Conservation (phyloP, 2,329 filamentous ascomycete species). For the Aureobasidium namibiae region DNA sequence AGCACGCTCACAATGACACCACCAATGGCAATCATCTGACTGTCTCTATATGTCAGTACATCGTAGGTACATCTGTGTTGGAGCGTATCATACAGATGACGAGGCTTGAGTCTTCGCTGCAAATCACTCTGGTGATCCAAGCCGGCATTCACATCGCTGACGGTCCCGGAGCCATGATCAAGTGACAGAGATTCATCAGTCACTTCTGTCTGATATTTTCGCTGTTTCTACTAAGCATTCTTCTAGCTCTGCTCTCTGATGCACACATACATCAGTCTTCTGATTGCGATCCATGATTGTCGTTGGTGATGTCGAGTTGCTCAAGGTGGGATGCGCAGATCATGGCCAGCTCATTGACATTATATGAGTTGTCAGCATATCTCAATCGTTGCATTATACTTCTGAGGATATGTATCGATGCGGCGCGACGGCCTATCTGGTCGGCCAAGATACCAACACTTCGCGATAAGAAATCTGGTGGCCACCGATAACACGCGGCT, state of each 20-base stretch:
- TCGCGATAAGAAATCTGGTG: background rate
- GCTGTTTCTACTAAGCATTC: background rate
- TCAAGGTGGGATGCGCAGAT: too few species aligned
- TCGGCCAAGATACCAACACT: background rate
- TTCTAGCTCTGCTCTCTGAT: background rate
- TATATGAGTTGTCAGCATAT: background rate
- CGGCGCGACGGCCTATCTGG: background rate
- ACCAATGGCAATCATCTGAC: constrained; percentile 11
- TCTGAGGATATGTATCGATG: background rate
- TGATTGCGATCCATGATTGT: background rate
- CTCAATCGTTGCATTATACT: background rate
- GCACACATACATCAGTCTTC: background rate
- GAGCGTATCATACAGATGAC: background rate
- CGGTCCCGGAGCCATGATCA: background rate
- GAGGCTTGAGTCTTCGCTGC: background rate
- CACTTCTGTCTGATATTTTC: background rate
- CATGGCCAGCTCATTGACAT: background rate
- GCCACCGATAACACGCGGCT: background rate
- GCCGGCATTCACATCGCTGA: background rate
- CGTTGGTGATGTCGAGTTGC: background rate
- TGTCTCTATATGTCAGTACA: background rate
- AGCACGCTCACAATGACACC: background rate
- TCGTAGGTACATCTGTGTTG: background rate
- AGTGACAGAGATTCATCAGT: background rate
- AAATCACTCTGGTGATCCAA: background rate